These are phyloP conservation scores for Fagus sylvatica DNA, from an alignment of 306 rosid species.

Conservation along the genomic window DNA sequence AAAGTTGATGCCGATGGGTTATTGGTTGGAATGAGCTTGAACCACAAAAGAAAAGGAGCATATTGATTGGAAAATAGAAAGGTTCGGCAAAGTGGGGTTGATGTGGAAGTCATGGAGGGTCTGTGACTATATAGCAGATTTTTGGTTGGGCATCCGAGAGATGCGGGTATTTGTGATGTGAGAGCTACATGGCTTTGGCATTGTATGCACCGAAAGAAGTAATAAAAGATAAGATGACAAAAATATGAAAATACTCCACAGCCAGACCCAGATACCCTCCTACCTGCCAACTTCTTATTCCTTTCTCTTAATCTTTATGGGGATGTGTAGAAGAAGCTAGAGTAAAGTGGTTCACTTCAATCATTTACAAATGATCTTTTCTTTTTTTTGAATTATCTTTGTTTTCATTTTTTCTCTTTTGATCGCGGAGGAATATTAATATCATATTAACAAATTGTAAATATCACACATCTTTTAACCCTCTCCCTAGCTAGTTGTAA, in stretches of 20 bases:
- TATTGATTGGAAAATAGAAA: background rate
- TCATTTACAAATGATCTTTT: conserved; percentile 23
- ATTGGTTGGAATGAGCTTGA: background rate
- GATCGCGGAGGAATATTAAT: background rate
- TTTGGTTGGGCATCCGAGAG: conserved; percentile 20
- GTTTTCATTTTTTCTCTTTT: background rate
- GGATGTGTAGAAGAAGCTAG: conserved; percentile 21
- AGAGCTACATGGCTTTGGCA: conserved; percentile 30
- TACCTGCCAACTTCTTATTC: background rate
- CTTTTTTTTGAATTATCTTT: background rate
- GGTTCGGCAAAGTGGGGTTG: background rate
- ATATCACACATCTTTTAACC: background rate
- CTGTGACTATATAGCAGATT: conserved; percentile 12
- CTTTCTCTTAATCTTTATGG: conserved; percentile 19
- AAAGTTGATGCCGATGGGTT: background rate
- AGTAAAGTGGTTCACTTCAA: conserved; percentile 2
- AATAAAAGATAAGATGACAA: conserved; percentile 5
- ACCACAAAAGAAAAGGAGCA: background rate
- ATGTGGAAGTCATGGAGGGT: conserved; percentile 3
- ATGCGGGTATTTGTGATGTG: background rate
- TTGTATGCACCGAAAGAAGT: conserved; percentile 26
- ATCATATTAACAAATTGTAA: background rate
- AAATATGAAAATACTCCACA: conserved; percentile 11
- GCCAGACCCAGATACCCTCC: background rate
- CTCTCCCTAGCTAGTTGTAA: too few relatives aligned